Base-by-base conservation (phyloP, 805 yeast genomes). In the Candida andamanensis region DNA sequence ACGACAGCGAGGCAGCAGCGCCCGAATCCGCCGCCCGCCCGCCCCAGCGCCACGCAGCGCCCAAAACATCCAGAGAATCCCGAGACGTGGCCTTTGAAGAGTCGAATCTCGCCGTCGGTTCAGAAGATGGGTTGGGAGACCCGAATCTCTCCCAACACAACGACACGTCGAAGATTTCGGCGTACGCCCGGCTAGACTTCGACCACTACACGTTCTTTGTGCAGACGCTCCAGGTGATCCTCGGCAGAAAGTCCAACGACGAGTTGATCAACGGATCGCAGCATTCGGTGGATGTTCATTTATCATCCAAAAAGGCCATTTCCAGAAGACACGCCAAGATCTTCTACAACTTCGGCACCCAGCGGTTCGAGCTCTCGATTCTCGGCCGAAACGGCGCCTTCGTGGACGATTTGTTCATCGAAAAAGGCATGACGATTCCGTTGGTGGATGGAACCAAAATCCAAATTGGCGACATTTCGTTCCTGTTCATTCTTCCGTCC, bases 321-420 rank as follows among this genome's bases (percentile, higher is more conserved):
- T 86, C 96, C 5, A 66, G 98, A 51, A 70, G 86, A 37, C 98
- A 92, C 58, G 98, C 97, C 4, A 89, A 85, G 58, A 90, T 92
- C 11, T 90, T 89, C 54, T 92, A 90, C 63, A 92, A 92, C 54
- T 92, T 92, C 58, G 97, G 96, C 3, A 87, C 94, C 3, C 97
- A 90, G 53, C 63, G 95, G 42, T 92, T 92, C 51, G 98, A 92
- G 57, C 63, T 92, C 27, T 80, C 94, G 6, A 87, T 92, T 2
- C 67, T 89, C 45, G 98, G 98, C 13, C 73, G 95, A 46, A 92
- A 92, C 55, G 98, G 98, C 23, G 97, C 97, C 2, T 92, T 92
- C 66, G 95, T 92, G 3, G 92, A 90, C 56, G 95, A 87, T 44
- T 68, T 67, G 21, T 92, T 90, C 55, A 81, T 92, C 5, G 96